Evolutionary conservation across 768 basidiomycete genomes (phyloP), one percentile per base, ranked within the genome.

Genomic region (Coprinopsis marcescibilis): DNA sequence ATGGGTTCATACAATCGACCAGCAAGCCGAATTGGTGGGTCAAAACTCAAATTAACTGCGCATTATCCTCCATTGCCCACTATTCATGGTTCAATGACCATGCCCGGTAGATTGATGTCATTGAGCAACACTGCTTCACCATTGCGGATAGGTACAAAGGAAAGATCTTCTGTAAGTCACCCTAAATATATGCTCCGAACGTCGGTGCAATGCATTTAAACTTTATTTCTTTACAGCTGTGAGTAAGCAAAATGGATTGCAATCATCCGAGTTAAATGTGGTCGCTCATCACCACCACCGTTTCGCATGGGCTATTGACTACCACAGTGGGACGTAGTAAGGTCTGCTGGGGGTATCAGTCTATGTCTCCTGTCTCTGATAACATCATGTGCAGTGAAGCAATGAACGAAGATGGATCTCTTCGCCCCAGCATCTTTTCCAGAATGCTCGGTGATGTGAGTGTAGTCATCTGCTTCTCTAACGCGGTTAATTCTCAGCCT

Each of bases 381-480:
- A n/a, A n/a, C n/a, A n/a, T n/a, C n/a, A n/a, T n/a, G n/a, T n/a
- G 33, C 38, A 70, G 70, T 48, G 75, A 77, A 58, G 72, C 72
- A 45, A 66, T 78, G 57, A 75, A 76, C 59, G 76, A 77, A 49
- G 69, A 76, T 53, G 75, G 76, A 35, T 65, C 64, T 42, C 54
- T 76, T 43, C 67, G 71, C 23, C 67, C 64, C 27, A 70, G 69
- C 48, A 71, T 77, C 33, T 77, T 75, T 63, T 71, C 56, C 43
- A 70, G 71, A 46, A 71, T 75, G 30, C 62, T 78, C n/a, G 74
- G 75, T 48, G 67, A 69, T 51, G 65, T 68, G 46, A 24, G 46
- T 43, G n/a, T n/a, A n/a, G n/a, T n/a, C 27, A 5, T 17, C 19
- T 17, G 6, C 4, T 17, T 7, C 7, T 13, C 10, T n/a, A 4